Conservation (phyloP, 164 flowering plant genomes). For the Malania oleifera region DNA sequence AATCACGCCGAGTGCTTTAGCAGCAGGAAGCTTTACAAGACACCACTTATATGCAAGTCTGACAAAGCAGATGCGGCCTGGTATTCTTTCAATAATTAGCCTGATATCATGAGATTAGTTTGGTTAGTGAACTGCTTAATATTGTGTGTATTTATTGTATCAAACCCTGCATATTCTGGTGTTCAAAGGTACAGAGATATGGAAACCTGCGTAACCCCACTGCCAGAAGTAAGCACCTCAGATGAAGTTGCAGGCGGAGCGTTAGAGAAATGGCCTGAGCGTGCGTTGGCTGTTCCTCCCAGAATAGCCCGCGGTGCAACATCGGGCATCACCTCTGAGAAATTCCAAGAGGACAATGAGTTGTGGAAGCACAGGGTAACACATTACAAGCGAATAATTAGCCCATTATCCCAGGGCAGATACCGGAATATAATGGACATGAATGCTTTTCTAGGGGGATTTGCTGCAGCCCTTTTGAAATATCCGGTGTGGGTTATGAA, state of each 20-base stretch:
- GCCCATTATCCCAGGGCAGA: conserved; percentile 43
- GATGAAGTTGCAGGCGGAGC: conserved; percentile 84
- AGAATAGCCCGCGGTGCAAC: conserved; percentile 68
- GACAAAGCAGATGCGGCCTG: conserved; percentile 77
- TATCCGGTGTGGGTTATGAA: conserved; percentile 98
- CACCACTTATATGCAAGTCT: conserved; percentile 78
- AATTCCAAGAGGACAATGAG: conserved; percentile 59
- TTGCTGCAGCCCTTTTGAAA: conserved; percentile 73
- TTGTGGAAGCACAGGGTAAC: conserved; percentile 71
- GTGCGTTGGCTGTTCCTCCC: conserved; percentile 80
- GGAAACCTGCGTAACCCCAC: conserved; percentile 89
- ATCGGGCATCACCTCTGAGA: conserved; percentile 55
- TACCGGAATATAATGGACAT: conserved; percentile 92
- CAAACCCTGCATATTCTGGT: neutral
- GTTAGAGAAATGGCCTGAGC: conserved; percentile 82
- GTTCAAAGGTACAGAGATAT: conserved; percentile 64
- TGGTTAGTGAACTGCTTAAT: too few relatives aligned
- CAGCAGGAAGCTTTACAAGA: conserved; percentile 33
- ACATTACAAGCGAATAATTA: conserved; percentile 50
- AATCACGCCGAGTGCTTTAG: conserved; percentile 73
- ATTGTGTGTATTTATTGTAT: too few relatives aligned
- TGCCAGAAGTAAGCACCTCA: conserved; percentile 67
- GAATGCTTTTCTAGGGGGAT: conserved; percentile 92
- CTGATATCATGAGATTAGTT: too few relatives aligned
- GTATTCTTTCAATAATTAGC: conserved; percentile 29